These are phyloP conservation scores for Triangularia verruculosa DNA, from an alignment of 2,329 filamentous ascomycete species.

Conservation along the genomic window DNA sequence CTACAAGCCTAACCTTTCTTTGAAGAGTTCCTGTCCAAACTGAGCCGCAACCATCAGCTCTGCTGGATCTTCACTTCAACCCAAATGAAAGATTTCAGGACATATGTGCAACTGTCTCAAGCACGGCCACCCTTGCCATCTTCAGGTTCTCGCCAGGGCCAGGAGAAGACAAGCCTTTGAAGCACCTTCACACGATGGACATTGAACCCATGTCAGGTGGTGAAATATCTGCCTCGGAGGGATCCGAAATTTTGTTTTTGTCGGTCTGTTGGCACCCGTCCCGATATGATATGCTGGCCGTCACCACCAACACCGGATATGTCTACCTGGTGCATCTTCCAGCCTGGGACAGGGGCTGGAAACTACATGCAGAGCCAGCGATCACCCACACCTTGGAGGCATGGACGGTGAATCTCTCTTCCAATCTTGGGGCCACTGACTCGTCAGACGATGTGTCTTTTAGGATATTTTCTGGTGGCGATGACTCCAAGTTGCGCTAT, in stretches of 20 bases:
- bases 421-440: neutral
- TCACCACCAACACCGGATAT: constrained; percentile 68
- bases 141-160: constrained; percentile 50
- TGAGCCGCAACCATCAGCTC: constrained; percentile 63
- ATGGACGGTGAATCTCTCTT: constrained; percentile 67
- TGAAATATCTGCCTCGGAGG: constrained; percentile 1
- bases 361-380: constrained; percentile 36
- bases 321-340: constrained; percentile 56
- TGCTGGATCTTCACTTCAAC: constrained; percentile 84
- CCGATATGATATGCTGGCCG: constrained; percentile 53
- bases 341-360: constrained; percentile 39
- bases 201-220: constrained; percentile 50
- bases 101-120: constrained; percentile 72
- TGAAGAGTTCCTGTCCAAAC: constrained; percentile 58
- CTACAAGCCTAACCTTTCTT: constrained; percentile 7
- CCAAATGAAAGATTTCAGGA: constrained; percentile 44
- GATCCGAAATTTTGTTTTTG: constrained; percentile 57
- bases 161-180: constrained; percentile 33
- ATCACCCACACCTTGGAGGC: constrained; percentile 62
- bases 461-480: constrained; percentile 67
- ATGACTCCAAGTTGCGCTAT: constrained; percentile 64
- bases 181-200: constrained; percentile 43
- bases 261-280: constrained; percentile 71
- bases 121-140: constrained; percentile 67
- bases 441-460: constrained; percentile 29